A percentile compares a stretch with the other conserved stretches of the same genome.
These are phyloP conservation scores for Trichoderma sp. DNA, from an alignment of 2,329 filamentous ascomycete species.

Conservation along the genomic window DNA sequence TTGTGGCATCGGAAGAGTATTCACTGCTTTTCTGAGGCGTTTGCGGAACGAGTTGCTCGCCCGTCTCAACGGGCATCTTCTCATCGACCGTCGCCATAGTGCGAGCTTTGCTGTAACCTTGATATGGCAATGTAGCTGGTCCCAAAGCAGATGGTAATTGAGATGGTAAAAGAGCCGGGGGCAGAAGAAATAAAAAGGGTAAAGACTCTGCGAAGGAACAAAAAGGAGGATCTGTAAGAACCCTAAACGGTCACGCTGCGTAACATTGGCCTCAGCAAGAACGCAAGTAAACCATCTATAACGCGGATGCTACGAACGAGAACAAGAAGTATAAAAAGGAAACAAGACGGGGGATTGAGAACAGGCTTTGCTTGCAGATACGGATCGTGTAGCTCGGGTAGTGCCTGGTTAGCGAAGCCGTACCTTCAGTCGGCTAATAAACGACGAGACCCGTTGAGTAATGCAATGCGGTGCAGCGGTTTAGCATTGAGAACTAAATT, in stretches of 20 bases:
- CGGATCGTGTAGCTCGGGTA: not conserved
- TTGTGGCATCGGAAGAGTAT: slow-evolving; percentile 28
- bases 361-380: not conserved
- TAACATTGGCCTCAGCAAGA: not conserved
- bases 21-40: not conserved
- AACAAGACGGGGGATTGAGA: not conserved
- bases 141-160: not conserved
- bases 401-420: not conserved
- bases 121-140: not conserved
- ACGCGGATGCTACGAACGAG: not conserved
- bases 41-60: not conserved
- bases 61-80: not conserved
- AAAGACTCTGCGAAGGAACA: not conserved
- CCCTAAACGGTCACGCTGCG: not conserved
- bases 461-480: slow-evolving; percentile 12
- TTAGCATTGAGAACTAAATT: not conserved
- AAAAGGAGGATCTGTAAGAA: not conserved
- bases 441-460: not conserved
- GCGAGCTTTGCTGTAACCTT: not conserved
- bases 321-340: not conserved
- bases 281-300: not conserved
- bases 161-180: no score
- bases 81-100: slow-evolving; percentile 8
- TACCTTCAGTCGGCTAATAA: not conserved
- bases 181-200: not conserved